A percentile compares a stretch with the other conserved stretches of the same genome.
These are phyloP conservation scores for Trichoderma arundinaceum DNA, from an alignment of 2,329 filamentous ascomycete genomes.

Conservation along the genomic window DNA sequence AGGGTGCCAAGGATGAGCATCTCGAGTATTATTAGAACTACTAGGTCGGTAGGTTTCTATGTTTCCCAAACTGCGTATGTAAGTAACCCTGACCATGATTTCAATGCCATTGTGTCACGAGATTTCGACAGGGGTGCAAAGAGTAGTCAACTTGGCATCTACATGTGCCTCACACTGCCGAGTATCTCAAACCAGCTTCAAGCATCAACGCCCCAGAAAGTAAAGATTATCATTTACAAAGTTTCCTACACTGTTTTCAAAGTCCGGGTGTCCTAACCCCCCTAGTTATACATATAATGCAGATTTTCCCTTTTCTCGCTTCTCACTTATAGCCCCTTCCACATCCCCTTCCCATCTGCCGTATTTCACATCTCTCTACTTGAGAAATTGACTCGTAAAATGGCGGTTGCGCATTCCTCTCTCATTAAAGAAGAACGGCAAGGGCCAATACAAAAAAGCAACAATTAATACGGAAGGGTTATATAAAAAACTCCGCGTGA, in stretches of 20 bases:
- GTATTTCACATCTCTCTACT: not conserved
- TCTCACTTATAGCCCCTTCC: not conserved
- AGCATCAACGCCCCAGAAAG: not conserved
- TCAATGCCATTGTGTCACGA: too few relatives aligned
- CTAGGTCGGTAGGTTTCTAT: too few relatives aligned
- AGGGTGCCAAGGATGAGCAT: too few relatives aligned
- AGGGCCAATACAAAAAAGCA: slow-evolving; percentile 1
- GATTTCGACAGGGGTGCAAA: too few relatives aligned
- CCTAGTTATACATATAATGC: slow-evolving; percentile 23
- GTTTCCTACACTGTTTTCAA: slow-evolving; percentile 2
- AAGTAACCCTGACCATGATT: too few relatives aligned
- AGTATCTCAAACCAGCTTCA: not conserved
- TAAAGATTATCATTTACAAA: slow-evolving; percentile 11
- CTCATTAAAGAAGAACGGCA: not conserved
- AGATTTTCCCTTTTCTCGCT: not conserved
- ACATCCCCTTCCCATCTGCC: not conserved
- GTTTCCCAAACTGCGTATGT: too few relatives aligned
- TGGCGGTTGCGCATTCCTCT: not conserved
- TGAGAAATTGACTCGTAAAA: not conserved
- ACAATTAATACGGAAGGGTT: not conserved
- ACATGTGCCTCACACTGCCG: not conserved
- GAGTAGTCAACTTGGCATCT: too few relatives aligned
- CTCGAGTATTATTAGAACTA: too few relatives aligned
- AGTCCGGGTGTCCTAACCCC: not conserved
- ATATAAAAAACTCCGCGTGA: not conserved